These are phyloP conservation scores for Hippophae rhamnoides DNA, from an alignment of 306 rosid genomes.

Conservation along the genomic window DNA sequence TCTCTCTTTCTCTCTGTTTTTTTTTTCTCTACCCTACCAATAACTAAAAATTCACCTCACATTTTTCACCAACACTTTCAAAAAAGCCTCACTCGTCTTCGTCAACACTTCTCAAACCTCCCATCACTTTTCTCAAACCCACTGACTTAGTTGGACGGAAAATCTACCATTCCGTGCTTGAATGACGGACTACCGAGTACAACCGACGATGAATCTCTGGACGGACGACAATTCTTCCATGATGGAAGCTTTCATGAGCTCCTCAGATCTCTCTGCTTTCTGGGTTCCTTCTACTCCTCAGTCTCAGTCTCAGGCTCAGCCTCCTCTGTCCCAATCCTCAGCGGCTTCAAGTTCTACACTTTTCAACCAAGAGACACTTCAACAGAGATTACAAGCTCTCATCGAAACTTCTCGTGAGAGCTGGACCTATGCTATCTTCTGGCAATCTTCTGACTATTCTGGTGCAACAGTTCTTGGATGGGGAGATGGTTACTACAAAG, in stretches of 20 bases:
- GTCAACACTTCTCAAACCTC: too few relatives aligned
- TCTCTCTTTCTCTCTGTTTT: too few relatives aligned
- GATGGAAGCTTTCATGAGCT: constrained; percentile 75
- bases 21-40: too few relatives aligned
- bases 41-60: too few relatives aligned
- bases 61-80: too few relatives aligned
- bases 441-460: constrained; percentile 73
- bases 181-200: constrained; percentile 47
- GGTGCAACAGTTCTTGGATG: constrained; percentile 57
- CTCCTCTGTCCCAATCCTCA: too few relatives aligned
- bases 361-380: constrained; percentile 78
- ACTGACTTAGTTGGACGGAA: too few relatives aligned
- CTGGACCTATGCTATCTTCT: constrained; percentile 95
- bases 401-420: constrained; percentile 60
- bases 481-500: constrained; percentile 95
- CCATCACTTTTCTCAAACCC: too few relatives aligned
- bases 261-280: constrained; percentile 72
- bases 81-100: too few relatives aligned
- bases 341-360: not conserved
- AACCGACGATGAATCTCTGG: constrained; percentile 70
- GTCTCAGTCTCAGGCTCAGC: not conserved
- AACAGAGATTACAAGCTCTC: constrained; percentile 70
- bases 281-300: constrained; percentile 32
- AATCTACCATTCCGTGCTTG: constrained; percentile 3
- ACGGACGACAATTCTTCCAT: constrained; percentile 75